Conservation (phyloP, 495 filamentous ascomycete genomes). For the Xylaria telfairii region DNA sequence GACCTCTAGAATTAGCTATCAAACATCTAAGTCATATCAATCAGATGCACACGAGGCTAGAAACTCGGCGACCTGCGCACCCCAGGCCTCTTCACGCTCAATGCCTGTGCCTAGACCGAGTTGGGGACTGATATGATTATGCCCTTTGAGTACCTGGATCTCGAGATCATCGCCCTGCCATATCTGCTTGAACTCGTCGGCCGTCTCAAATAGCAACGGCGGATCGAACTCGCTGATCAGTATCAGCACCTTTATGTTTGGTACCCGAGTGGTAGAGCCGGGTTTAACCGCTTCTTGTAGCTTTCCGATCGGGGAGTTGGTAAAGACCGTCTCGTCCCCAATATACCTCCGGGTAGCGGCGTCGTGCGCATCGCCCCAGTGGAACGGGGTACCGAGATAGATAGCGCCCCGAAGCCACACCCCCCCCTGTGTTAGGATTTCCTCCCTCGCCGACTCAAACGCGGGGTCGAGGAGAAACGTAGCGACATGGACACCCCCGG, state of each 20-base stretch:
- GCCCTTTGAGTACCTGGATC: constrained; percentile 41
- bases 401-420: constrained; percentile 43
- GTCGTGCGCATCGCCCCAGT: constrained; percentile 37
- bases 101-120: constrained; percentile 44
- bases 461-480: constrained; percentile 44
- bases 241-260: constrained; percentile 36
- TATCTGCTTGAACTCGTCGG: constrained; percentile 39
- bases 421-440: constrained; percentile 23
- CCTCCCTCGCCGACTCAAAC: constrained; percentile 38
- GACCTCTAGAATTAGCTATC: neutral
- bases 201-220: constrained; percentile 40
- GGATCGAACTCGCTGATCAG: constrained; percentile 50
- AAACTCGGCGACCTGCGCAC: constrained; percentile 43
- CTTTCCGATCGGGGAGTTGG: constrained; percentile 39
- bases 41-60: neutral
- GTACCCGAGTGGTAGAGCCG: constrained; percentile 33
- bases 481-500: constrained; percentile 47
- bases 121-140: constrained; percentile 54
- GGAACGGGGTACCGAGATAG: constrained; percentile 47
- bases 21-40: neutral
- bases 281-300: constrained; percentile 34
- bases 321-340: constrained; percentile 35
- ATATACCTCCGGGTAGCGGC: constrained; percentile 37
- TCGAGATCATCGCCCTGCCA: constrained; percentile 39
- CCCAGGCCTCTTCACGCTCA: constrained; percentile 50